Evolutionary conservation across 2,329 filamentous ascomycete species (phyloP).

Genomic region (Penicillium nordicum): DNA sequence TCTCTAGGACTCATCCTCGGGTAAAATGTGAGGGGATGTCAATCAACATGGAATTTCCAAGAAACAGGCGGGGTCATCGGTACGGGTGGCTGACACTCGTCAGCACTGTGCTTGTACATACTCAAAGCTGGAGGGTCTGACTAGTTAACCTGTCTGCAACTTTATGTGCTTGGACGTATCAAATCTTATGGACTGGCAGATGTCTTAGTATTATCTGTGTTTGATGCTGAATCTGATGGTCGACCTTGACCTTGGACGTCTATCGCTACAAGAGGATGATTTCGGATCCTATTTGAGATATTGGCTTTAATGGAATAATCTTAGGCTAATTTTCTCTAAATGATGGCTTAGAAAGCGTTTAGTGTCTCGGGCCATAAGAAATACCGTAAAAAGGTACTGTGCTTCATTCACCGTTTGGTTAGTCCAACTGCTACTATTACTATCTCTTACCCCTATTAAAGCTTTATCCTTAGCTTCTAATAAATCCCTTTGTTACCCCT

Average conservation of each 20-base stretch:
- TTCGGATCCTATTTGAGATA: not conserved
- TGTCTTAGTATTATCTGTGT: not conserved
- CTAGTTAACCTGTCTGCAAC: not conserved
- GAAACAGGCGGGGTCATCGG: not conserved
- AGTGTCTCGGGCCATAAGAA: not conserved
- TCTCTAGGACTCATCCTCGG: not conserved
- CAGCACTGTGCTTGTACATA: conserved; percentile 22
- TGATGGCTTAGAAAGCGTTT: not conserved
- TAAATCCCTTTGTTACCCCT: too few species aligned
- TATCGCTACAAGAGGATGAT: not conserved
- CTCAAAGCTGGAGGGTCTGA: not conserved
- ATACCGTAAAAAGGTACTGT: not conserved
- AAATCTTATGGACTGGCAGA: too few species aligned
- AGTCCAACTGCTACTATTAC: too few species aligned
- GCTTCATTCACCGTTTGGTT: not conserved
- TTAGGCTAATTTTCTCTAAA: too few species aligned
- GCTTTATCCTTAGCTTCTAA: too few species aligned
- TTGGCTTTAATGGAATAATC: not conserved
- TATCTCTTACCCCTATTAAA: too few species aligned
- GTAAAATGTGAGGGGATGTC: not conserved
- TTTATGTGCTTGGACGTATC: not conserved
- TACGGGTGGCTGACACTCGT: conserved; percentile 14
- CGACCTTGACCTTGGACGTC: not conserved
- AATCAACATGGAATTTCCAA: not conserved
- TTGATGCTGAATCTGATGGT: not conserved